These are phyloP conservation scores for Stachybotrys chlorohalonatus DNA, from an alignment of 2,329 filamentous ascomycete genomes.

Conservation along the genomic window DNA sequence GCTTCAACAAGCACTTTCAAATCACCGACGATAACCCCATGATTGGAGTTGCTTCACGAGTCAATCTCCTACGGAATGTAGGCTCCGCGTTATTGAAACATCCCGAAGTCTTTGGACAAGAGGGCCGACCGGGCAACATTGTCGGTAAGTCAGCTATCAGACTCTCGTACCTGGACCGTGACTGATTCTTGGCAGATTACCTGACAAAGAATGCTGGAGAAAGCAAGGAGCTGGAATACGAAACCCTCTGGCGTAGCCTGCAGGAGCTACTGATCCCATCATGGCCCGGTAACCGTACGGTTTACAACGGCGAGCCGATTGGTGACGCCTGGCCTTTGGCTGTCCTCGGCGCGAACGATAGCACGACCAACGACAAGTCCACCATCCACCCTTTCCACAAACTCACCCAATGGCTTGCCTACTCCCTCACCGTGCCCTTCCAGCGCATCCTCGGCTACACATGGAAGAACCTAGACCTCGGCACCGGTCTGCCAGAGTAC, in stretches of 20 bases:
- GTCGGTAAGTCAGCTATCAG: constrained; percentile 29
- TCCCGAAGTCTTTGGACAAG: constrained; percentile 28
- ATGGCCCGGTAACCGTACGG: constrained; percentile 45
- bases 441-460: constrained; percentile 39
- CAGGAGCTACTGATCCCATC: constrained; percentile 36
- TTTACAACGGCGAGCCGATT: constrained; percentile 29
- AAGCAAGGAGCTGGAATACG: constrained; percentile 24
- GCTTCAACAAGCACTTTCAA: constrained; percentile 31
- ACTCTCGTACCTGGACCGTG: too few species aligned
- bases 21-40: constrained; percentile 33
- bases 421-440: constrained; percentile 62
- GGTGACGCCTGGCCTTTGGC: constrained; percentile 41
- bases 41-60: constrained; percentile 33
- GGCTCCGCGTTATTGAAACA: constrained; percentile 29
- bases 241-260: constrained; percentile 30
- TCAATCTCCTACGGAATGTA: constrained; percentile 29
- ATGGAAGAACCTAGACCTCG: constrained; percentile 43
- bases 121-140: constrained; percentile 36
- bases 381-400: constrained; percentile 47
- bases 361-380: neutral
- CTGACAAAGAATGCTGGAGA: constrained; percentile 19
- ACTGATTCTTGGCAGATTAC: constrained; percentile 22
- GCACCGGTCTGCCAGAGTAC: constrained; percentile 64
- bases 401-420: constrained; percentile 64
- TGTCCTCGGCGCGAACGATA: constrained; percentile 9